Conservation (phyloP, 805 yeast genomes). For the Hanseniaspora occidentalis region DNA sequence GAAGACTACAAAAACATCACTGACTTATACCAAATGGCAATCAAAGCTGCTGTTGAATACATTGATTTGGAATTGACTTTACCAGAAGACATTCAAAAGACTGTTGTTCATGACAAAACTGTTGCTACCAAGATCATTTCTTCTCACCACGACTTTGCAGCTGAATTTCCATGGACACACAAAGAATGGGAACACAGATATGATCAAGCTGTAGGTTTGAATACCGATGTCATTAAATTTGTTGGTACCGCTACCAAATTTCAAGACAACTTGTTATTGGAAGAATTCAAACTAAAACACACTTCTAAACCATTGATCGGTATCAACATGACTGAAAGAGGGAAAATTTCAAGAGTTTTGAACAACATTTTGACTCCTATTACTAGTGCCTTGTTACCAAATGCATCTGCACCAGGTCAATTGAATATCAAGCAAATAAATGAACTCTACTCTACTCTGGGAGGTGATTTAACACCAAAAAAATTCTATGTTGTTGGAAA, state of each 20-base stretch:
- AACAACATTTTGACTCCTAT: conserved; percentile 75
- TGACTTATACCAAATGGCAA: conserved; percentile 44
- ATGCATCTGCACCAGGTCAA: conserved; percentile 72
- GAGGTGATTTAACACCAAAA: conserved; percentile 40
- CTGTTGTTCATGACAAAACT: conserved; percentile 39
- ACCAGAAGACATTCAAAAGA: conserved; percentile 42
- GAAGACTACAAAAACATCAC: conserved; percentile 34
- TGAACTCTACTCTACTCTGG: conserved; percentile 41
- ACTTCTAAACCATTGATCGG: conserved; percentile 56
- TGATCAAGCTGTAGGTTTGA: conserved; percentile 48
- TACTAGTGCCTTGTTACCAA: conserved; percentile 55
- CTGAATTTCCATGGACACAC: conserved; percentile 48
- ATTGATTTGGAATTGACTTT: conserved; percentile 69
- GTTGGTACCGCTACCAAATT: conserved; percentile 62
- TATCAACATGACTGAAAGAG: conserved; percentile 65
- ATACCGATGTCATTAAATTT: conserved; percentile 68
- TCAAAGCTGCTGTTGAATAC: conserved; percentile 67
- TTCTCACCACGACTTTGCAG: conserved; percentile 68
- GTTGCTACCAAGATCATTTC: conserved; percentile 59
- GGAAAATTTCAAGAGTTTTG: conserved; percentile 68
- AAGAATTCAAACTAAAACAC: conserved; percentile 51
- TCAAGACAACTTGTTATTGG: conserved; percentile 59
- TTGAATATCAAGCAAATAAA: conserved; percentile 56
- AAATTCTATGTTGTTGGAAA: conserved; percentile 65
- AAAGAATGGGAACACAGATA: conserved; percentile 68